Base-by-base conservation (phyloP, 148 eudicot genomes). In the Dysphania ambrosioides region DNA sequence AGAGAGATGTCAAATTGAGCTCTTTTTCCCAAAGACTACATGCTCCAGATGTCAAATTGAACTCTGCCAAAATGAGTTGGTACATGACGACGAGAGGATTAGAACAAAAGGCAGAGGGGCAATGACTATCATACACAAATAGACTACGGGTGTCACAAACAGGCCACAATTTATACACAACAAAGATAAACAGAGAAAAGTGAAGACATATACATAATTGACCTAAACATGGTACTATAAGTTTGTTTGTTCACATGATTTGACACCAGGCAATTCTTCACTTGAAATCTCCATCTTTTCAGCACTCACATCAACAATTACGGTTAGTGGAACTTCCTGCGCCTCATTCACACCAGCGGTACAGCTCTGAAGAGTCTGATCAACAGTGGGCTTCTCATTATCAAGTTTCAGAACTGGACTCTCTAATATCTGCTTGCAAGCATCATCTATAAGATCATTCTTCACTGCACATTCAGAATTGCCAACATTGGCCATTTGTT, bases 401-500 rank as follows among this genome's bases (percentile, higher is more conserved):
- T 35, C 72, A 73, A 47, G 72, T 70, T 58, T 40, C 21, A 31
- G 41, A 40, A 13, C 64, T 55, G 65, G 40, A 59, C 51, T 58
- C 70, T 47, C 23, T 24, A 34, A n/a, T 18, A 67, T 73, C 56
- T 63, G 34, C 15, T 23, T 42, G 18, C 61, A 40, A 47, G 42
- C 68, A 59, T 62, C 32, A 81, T 42, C 75, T 18, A 71, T 49
- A 71, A n/a, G 19, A 24, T 44, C 67, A 60, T 58, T 71, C 18
- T 10, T 44, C 24, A 61, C 30, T 15, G 75, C 58, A 84, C 57
- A 53, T 47, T 78, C 40, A 19, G 69, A 38, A 64, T 65, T 55
- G 68, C 59, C 77, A 67, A 44, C 72, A 71, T 30, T 51, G 66
- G 71, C 74, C 8, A 68, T 73, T 70, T 35, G 40, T 67, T 73